These are phyloP conservation scores for Sporothrix schenckii DNA, from an alignment of 2,329 filamentous ascomycete species.

Conservation along the genomic window DNA sequence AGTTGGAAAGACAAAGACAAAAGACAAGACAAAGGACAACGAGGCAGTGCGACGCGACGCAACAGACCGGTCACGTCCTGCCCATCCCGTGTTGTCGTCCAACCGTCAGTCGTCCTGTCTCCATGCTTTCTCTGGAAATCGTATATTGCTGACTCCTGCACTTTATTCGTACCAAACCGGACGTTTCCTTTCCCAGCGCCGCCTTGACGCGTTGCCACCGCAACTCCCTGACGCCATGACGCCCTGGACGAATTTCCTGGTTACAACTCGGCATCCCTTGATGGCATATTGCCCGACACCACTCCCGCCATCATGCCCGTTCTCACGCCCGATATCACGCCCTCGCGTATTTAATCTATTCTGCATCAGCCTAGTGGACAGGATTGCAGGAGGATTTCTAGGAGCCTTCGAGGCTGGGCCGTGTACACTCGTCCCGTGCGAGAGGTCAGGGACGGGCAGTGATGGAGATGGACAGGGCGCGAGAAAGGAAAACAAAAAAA, in stretches of 20 bases:
- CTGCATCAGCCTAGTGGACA: not conserved
- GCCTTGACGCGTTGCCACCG: not conserved
- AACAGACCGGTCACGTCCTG: slow-evolving; percentile 8
- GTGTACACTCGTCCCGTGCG: too few relatives aligned
- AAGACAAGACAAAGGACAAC: not conserved
- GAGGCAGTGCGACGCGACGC: slow-evolving; percentile 16
- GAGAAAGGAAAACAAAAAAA: not conserved
- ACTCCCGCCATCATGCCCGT: too few relatives aligned
- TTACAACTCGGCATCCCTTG: not conserved
- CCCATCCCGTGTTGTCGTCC: too few relatives aligned
- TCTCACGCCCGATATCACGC: not conserved
- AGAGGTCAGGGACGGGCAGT: too few relatives aligned
- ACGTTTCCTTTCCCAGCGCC: not conserved
- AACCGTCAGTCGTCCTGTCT: not conserved
- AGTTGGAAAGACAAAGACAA: not conserved
- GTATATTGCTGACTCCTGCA: slow-evolving; percentile 12
- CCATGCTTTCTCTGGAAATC: not conserved
- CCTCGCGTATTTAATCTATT: not conserved
- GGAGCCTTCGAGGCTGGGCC: too few relatives aligned
- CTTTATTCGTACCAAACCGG: not conserved
- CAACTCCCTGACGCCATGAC: not conserved
- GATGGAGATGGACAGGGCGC: too few relatives aligned
- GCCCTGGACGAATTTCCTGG: not conserved
- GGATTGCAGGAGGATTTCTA: not conserved
- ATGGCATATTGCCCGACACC: not conserved